Evolutionary conservation across 2,329 filamentous ascomycete genomes (phyloP).

Genomic region (Penicillium hesseltinei): DNA sequence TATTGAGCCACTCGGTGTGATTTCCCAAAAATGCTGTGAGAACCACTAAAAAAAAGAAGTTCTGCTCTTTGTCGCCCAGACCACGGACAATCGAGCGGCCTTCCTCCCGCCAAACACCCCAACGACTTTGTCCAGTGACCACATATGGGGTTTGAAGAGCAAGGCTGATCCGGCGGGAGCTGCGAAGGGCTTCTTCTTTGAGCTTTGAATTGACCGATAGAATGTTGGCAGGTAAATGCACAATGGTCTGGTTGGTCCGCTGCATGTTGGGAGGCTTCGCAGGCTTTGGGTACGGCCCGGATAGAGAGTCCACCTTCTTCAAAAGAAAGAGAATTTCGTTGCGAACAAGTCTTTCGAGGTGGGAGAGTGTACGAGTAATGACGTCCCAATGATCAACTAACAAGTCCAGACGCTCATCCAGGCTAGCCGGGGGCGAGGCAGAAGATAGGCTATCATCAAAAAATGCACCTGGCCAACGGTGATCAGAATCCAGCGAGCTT

Average conservation of each 20-base stretch:
- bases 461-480: constrained; percentile 37
- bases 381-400: constrained; percentile 60
- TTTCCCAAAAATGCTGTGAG: constrained; percentile 60
- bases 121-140: constrained; percentile 57
- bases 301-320: constrained; percentile 47
- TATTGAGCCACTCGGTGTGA: constrained; percentile 60
- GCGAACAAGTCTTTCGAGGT: constrained; percentile 52
- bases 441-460: constrained; percentile 45
- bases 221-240: constrained; percentile 52
- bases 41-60: constrained; percentile 59
- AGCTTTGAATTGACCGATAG: constrained; percentile 47
- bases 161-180: constrained; percentile 51
- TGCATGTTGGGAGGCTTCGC: constrained; percentile 49
- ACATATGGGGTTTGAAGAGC: constrained; percentile 58
- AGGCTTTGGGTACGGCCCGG: constrained; percentile 43
- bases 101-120: constrained; percentile 62
- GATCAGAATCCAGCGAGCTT: constrained; percentile 44
- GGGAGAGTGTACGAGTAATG: constrained; percentile 55
- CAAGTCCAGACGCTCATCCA: constrained; percentile 56
- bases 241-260: constrained; percentile 47
- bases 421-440: constrained; percentile 47
- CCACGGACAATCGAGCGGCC: constrained; percentile 57
- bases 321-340: constrained; percentile 53
- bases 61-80: constrained; percentile 56
- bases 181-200: constrained; percentile 47